Conservation (phyloP, 2,329 filamentous ascomycete species). For the Beauveria medogensis region DNA sequence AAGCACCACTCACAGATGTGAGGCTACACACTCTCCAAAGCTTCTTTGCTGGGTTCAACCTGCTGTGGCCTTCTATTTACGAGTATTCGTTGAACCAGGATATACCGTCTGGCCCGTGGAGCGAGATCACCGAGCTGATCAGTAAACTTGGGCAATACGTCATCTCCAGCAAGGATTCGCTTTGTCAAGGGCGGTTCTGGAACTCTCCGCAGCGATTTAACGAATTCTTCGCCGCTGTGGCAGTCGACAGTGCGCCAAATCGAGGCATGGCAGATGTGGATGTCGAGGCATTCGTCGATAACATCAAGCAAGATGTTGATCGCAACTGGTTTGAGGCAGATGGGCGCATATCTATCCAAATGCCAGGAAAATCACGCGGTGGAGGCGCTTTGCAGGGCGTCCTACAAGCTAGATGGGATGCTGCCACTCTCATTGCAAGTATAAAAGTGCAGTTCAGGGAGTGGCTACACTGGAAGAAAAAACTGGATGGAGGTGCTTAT, state of each 20-base stretch:
- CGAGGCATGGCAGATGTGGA: slow-evolving; percentile 19
- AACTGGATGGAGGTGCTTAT: not conserved
- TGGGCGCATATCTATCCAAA: slow-evolving; percentile 29
- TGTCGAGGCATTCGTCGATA: slow-evolving; percentile 31
- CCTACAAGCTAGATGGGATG: slow-evolving; percentile 23
- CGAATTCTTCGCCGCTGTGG: slow-evolving; percentile 9
- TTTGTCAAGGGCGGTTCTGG: not conserved
- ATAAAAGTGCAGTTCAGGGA: slow-evolving; percentile 22
- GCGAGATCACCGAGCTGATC: not conserved
- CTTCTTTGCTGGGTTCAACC: slow-evolving; percentile 14
- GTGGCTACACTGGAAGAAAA: slow-evolving; percentile 28
- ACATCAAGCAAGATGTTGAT: slow-evolving; percentile 36
- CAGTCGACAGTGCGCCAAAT: slow-evolving; percentile 9
- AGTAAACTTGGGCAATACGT: not conserved
- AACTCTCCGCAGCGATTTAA: not conserved
- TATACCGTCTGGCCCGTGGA: not conserved
- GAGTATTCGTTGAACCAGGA: slow-evolving; percentile 11
- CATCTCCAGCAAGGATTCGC: not conserved
- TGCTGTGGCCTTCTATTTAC: slow-evolving; percentile 15
- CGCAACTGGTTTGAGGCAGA: slow-evolving; percentile 34
- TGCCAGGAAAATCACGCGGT: slow-evolving; percentile 25
- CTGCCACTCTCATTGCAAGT: slow-evolving; percentile 21
- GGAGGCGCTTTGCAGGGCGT: slow-evolving; percentile 24
- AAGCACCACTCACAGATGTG: slow-evolving; percentile 4
- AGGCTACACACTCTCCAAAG: slow-evolving; percentile 20